A percentile compares a stretch with the other conserved stretches of the same genome.
phyloP scores from a whole-genome alignment of 306 rosid genomes.

The Astragalus glycyphyllos region DNA sequence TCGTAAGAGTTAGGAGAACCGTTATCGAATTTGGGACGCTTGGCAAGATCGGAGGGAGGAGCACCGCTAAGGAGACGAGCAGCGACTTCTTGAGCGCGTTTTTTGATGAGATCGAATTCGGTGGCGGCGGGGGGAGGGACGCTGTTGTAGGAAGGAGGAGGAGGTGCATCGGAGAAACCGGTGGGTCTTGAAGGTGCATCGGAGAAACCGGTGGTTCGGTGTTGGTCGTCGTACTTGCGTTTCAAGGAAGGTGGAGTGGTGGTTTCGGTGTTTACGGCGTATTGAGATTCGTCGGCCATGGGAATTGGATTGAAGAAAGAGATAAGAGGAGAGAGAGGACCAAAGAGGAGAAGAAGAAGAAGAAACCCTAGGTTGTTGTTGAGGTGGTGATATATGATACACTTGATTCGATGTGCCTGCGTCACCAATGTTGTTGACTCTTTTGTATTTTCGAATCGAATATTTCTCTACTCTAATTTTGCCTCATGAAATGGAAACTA shows the following conservation, averaged over 20 bases:
- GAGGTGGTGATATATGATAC: neutral
- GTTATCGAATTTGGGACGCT: conserved; percentile 84
- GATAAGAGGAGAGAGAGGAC: neutral
- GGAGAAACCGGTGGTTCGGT: conserved; percentile 32
- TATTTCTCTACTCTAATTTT: too few species aligned
- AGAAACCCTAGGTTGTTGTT: conserved; percentile 1
- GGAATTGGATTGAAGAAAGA: conserved; percentile 14
- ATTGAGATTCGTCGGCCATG: conserved; percentile 35
- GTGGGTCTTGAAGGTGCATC: conserved; percentile 19
- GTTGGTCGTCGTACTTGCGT: conserved; percentile 33
- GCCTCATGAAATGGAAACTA: too few species aligned
- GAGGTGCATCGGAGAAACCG: conserved; percentile 38
- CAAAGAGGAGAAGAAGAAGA: neutral
- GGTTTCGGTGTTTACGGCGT: neutral
- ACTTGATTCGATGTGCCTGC: conserved; percentile 10
- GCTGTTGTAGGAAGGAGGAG: conserved; percentile 31
- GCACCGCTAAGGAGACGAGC: conserved; percentile 69
- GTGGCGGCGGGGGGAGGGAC: conserved; percentile 38
- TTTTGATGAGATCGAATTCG: conserved; percentile 87
- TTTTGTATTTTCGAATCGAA: too few species aligned
- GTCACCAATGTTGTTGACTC: too few species aligned
- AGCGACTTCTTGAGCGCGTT: conserved; percentile 94
- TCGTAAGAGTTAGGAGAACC: conserved; percentile 64
- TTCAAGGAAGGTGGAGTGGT: conserved; percentile 21
- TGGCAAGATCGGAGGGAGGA: conserved; percentile 55